Base-by-base conservation (phyloP, 1,284 basidiomycete genomes). In the Acaromyces ingoldii region DNA sequence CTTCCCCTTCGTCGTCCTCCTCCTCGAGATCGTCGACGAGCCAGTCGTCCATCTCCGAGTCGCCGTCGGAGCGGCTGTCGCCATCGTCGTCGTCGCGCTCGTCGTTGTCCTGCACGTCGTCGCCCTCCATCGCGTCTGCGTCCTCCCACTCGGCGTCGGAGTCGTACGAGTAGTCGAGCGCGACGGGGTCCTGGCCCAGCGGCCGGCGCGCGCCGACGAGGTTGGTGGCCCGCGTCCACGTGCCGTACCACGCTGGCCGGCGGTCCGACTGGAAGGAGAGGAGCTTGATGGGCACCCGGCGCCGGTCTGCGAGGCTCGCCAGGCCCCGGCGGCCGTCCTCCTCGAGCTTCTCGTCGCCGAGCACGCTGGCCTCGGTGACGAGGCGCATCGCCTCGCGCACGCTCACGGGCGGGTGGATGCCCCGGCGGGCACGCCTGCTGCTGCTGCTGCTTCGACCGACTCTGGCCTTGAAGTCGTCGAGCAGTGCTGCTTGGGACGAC, bases 11-110 rank as follows among this genome's bases (percentile, higher is more conserved):
- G 13, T 64, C 65, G 19, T 66, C 65, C n/a, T 64, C 67, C 10
- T 65, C 67, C 47, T 74, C 72, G 19, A 72, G 38, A 37, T 74
- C 72, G 41, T 74, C 70, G 5, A 67, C 70, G 9, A 74, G 61
- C 69, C 69, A 74, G 33, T 73, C 72, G 43, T 70, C 67, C 69
- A 72, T 67, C 51, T 74, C 72, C 4, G 68, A 71, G 38, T 73
- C 70, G 6, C 46, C 53, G n/a, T 70, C 65, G 1, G 65, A 67
- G 13, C 31, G 51, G 2, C 43, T 45, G 6, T 56, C 57, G 25
- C 61, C 64, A 25, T 66, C 62, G 22, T 69, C 63, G 24, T 57
- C 57, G 6, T 60, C 55, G 15, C 63, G 57, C 7, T 63, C 57
- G 21, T 71, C 68, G 24, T 57, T 67, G 4, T 69, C 58, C 29